Evolutionary conservation across 257 asterid genomes (phyloP), one percentile per base, ranked within the genome.

Genomic region (Penstemon barbatus): DNA sequence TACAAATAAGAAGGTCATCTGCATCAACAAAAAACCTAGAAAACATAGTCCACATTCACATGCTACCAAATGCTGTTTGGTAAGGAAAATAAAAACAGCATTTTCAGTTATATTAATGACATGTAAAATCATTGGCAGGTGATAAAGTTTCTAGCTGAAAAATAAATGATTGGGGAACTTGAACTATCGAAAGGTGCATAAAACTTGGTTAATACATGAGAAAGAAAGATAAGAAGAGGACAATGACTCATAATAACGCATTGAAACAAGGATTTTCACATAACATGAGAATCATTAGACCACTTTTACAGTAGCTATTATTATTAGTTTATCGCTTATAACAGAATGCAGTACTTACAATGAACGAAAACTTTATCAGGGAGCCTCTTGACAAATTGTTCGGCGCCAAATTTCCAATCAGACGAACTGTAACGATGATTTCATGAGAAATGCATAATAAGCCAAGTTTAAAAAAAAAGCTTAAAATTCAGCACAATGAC

Each of bases 351-450:
- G 25, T 46, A 75, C 98, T 87, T 82, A 94, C 98, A 84, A 79
- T 89, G 98, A 77, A 89, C 99, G 57, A 71, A 87, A 63, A 94
- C 93, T 83, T 83, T 91, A 76, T 89, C 98, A 3, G 97, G 87
- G 60, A 89, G 95, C 66, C 11, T 74, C 81, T 81, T 75, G 49
- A 91, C 91, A 78, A 94, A 89, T 79, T 83, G 88, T 75, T 89
- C 92, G 0, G 99, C 95, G 6, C 84, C 98, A 61, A 82, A 94
- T 73, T 82, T 89, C 98, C 99, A 94, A 79, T 94, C 89, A 0
- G 86, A 74, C 42, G 87, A 80, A 85, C 99, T 94, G 96, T 79
- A 64, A 60, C 25, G 7, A 66, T 44, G 67, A 5, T 63, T 49
- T 46, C 9, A 19, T 25, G 33, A 25, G 33, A 25, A 25, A 25